Evolutionary conservation across 169 alveolate genomes (phyloP), one percentile per base, ranked within the genome.

Genomic region (Cryptosporidium tyzzeri): DNA sequence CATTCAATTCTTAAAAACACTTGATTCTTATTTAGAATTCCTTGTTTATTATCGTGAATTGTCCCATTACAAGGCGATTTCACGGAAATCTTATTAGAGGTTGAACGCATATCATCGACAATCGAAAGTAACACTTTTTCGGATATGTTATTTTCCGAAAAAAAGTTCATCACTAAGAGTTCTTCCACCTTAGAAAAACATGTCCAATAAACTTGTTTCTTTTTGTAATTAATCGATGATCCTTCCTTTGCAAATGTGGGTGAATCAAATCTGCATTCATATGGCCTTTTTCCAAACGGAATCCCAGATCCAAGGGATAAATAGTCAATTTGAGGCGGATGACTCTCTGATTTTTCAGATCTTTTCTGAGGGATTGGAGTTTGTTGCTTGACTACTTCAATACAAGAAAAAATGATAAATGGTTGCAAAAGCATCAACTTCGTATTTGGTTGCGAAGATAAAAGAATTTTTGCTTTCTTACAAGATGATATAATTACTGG

Each of bases 11-110:
- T 37, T 23, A 80, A 37, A 53, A 80, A 80, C 23, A 62, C 37
- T 44, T 61, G 48, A 39, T 80, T 80, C 10, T 3, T 29, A 35
- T 37, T 62, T 12, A 61, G 41, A 26, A 62, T 62, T n/a, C 75
- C 89, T 23, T 80, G 74, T 59, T 41, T 61, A 29, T 33, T 59
- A 0, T 37, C 73, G 48, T 31, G 31, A 21, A 65, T 80, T 3
- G 48, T 39, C 21, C 89, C 89, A 80, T 65, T 80, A 2, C 89
- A 80, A 39, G 75, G 89, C 8, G 89, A 59, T 39, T 80, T 65
- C 26, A 80, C 41, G 1, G 75, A 69, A 41, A 80, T 61, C 65
- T 62, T 80, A n/a, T 23, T 53, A n/a, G 44, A 5, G 4, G 14
- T 1, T 8, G 41, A 33, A 12, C 1, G 65, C 55, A 62, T 61